A percentile compares a stretch with the other conserved stretches of the same genome.
These are phyloP conservation scores for Cladophialophora bantiana DNA, from an alignment of 2,329 filamentous ascomycete species.

Conservation along the genomic window DNA sequence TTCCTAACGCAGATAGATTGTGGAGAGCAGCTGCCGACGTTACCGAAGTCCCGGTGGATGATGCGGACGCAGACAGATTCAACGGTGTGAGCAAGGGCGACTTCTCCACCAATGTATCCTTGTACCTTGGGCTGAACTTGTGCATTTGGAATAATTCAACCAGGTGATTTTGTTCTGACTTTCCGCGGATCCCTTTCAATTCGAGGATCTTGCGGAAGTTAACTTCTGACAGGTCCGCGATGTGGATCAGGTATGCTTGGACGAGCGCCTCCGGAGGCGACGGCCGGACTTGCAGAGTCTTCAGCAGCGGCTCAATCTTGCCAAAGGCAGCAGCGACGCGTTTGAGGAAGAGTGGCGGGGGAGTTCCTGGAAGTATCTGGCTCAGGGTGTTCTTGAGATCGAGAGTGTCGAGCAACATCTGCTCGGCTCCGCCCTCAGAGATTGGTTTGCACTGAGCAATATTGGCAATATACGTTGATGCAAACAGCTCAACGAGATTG, in stretches of 20 bases:
- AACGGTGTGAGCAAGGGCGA: slow-evolving; percentile 76
- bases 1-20: slow-evolving; percentile 54
- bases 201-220: slow-evolving; percentile 98
- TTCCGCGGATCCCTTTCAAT: slow-evolving; percentile 84
- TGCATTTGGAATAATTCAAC: slow-evolving; percentile 92
- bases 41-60: slow-evolving; percentile 36
- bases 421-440: slow-evolving; percentile 92
- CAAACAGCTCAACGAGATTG: slow-evolving; percentile 88
- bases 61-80: slow-evolving; percentile 54
- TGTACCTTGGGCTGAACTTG: slow-evolving; percentile 69
- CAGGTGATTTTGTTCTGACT: slow-evolving; percentile 79
- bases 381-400: slow-evolving; percentile 81
- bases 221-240: slow-evolving; percentile 87
- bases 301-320: slow-evolving; percentile 89
- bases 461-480: slow-evolving; percentile 78
- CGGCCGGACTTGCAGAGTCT: slow-evolving; percentile 92
- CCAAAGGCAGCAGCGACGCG: slow-evolving; percentile 83
- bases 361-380: slow-evolving; percentile 69
- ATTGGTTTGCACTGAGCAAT: slow-evolving; percentile 90
- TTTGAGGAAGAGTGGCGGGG: slow-evolving; percentile 75
- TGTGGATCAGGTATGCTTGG: slow-evolving; percentile 96
- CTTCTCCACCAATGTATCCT: slow-evolving; percentile 69
- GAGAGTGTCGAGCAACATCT: slow-evolving; percentile 97
- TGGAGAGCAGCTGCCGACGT: slow-evolving; percentile 53
- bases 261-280: slow-evolving; percentile 92